Evolutionary conservation across 2,329 filamentous ascomycete species (phyloP), one percentile per base, ranked within the genome.

Genomic region (Colletotrichum sp.): DNA sequence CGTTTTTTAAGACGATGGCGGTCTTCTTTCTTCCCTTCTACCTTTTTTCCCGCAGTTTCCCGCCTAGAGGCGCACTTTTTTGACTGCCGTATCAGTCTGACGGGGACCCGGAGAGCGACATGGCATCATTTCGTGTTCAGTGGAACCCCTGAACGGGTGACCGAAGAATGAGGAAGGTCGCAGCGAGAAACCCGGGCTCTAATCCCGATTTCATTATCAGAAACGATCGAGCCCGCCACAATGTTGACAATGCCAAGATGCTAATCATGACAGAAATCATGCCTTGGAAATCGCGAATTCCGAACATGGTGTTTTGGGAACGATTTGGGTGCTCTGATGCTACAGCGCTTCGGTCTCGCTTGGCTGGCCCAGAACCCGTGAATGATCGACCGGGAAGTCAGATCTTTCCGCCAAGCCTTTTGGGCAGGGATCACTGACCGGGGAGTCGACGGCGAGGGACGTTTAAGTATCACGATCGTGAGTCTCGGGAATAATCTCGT

Each of bases 91-190:
- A 16, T 16, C 15, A 16, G 6, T 4, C 13, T 36, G 34, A 36
- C 34, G 34, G 34, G 34, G 7, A 36, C 34, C 8, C 15, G 48
- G 55, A 30, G 26, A 66, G 69, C 30, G 24, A 8, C 43, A n/a
- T 67, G 21, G 55, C 5, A 48, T 67, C 55, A 55, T 64, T 13
- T 24, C 15, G 38, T 10, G 24, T 67, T 67, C 21, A 16, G 56
- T 62, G 69, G 73, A 13, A 52, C 38, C 69, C 55, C 43, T 56
- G 43, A 13, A 28, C 60, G 68, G 68, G 28, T 48, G 26, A 28
- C 13, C 18, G 52, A 30, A 64, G 62, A 43, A 75, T 72, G 38
- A 48, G 73, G 69, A 75, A 75, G 69, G 73, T 75, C 62, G 73
- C 26, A 75, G 24, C n/a, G 38, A 26, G 38, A 8, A 9, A 24